Percentiles rank a stretch among this genome's conserved stretches.
These are phyloP conservation scores for Lepidium didymum DNA, from an alignment of 345 rosid genomes.

Conservation along the genomic window DNA sequence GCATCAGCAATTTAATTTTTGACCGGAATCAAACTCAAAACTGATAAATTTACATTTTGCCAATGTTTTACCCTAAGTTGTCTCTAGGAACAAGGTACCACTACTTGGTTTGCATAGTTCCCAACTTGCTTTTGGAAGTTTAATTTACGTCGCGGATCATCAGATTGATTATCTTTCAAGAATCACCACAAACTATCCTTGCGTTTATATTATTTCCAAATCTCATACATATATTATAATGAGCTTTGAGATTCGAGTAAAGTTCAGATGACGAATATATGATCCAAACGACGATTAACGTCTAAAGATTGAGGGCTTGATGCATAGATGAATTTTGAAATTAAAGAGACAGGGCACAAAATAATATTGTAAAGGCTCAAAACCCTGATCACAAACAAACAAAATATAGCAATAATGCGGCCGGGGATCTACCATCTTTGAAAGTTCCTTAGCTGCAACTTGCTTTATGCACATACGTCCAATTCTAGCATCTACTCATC, in stretches of 20 bases:
- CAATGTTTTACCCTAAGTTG: too few relatives aligned
- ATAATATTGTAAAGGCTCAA: background rate
- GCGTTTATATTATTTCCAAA: background rate
- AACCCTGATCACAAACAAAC: constrained; percentile 12
- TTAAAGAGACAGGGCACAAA: background rate
- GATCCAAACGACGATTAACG: background rate
- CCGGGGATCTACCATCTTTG: background rate
- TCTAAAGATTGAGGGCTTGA: background rate
- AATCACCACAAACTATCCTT: background rate
- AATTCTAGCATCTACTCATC: constrained; percentile 13
- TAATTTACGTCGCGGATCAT: background rate
- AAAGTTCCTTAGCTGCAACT: constrained; percentile 14
- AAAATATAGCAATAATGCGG: background rate
- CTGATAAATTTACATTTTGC: too few relatives aligned
- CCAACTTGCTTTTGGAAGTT: background rate
- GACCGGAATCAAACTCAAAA: too few relatives aligned
- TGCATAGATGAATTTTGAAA: background rate
- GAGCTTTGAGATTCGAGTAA: background rate
- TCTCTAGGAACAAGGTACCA: too few relatives aligned
- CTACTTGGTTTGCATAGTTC: background rate
- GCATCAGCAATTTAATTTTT: too few relatives aligned
- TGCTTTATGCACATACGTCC: constrained; percentile 15
- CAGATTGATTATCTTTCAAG: background rate
- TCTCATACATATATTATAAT: background rate
- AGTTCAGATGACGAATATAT: background rate